A percentile compares a stretch with the other conserved stretches of the same genome.
phyloP scores from a whole-genome alignment of 2,329 filamentous ascomycete species.

The Claviceps sp. region DNA sequence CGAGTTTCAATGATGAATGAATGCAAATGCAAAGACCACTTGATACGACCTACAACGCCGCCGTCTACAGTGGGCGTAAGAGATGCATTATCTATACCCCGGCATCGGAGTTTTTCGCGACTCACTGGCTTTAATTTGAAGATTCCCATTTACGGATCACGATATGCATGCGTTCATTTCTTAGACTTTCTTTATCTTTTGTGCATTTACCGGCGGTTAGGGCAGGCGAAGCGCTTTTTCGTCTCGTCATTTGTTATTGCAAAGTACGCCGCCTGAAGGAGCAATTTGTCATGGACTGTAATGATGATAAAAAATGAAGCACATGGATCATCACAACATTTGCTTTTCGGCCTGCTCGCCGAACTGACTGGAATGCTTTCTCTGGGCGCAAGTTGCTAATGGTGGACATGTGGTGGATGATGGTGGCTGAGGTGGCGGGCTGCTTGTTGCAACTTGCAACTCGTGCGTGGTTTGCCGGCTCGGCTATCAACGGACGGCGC shows the following conservation, averaged over 20 bases:
- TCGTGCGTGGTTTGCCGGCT: too few species aligned
- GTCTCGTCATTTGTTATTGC: neutral
- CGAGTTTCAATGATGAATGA: neutral
- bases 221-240: too few species aligned
- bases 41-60: neutral
- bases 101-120: neutral
- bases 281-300: neutral
- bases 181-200: too few species aligned
- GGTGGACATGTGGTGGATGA: neutral
- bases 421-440: neutral
- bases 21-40: neutral
- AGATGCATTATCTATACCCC: neutral
- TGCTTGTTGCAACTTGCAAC: too few species aligned
- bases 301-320: too few species aligned
- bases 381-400: neutral
- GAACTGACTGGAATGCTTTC: neutral
- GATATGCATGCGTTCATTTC: neutral
- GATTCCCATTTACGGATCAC: neutral
- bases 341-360: neutral
- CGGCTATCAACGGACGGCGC: too few species aligned
- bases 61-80: neutral
- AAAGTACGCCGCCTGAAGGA: neutral
- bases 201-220: too few species aligned
- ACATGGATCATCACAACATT: neutral
- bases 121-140: neutral